Percentiles rank a stretch among this genome's conserved stretches.
Conservation (phyloP, 1,284 basidiomycete genomes). For the Ceratobasidium sp. region DNA sequence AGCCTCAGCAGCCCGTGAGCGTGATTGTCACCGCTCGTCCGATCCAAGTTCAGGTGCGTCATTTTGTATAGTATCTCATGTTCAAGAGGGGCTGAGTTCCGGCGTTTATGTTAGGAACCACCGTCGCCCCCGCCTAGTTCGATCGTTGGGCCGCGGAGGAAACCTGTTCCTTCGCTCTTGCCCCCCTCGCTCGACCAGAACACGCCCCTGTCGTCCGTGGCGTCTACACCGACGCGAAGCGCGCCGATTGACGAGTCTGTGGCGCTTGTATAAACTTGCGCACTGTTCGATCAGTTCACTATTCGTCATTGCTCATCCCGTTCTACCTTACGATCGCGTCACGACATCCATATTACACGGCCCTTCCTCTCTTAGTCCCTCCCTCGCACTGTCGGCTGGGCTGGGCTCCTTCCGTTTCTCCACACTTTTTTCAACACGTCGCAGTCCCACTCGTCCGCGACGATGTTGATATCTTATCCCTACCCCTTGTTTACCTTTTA, state of each 20-base stretch:
- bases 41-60: no score
- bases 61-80: no score
- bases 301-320: no score
- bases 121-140: not conserved
- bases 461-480: no score
- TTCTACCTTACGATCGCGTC: not conserved
- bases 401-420: no score
- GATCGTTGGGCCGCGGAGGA: constrained; percentile 40
- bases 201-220: constrained; percentile 12
- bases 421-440: no score
- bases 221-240: constrained; percentile 23
- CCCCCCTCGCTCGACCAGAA: constrained; percentile 58
- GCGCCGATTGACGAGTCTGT: not conserved
- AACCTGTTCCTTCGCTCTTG: constrained; percentile 53
- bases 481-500: no score
- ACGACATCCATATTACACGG: not conserved
- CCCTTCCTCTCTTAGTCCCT: no score
- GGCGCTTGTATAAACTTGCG: not conserved
- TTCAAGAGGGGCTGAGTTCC: constrained; percentile 1
- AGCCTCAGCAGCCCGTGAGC: constrained; percentile 29
- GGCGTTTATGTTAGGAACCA: constrained; percentile 11
- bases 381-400: no score
- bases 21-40: not conserved
- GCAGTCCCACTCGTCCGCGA: no score
- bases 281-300: no score